phyloP scores from a whole-genome alignment of 2,329 filamentous ascomycete genomes.

The Cytospora paraplurivora region DNA sequence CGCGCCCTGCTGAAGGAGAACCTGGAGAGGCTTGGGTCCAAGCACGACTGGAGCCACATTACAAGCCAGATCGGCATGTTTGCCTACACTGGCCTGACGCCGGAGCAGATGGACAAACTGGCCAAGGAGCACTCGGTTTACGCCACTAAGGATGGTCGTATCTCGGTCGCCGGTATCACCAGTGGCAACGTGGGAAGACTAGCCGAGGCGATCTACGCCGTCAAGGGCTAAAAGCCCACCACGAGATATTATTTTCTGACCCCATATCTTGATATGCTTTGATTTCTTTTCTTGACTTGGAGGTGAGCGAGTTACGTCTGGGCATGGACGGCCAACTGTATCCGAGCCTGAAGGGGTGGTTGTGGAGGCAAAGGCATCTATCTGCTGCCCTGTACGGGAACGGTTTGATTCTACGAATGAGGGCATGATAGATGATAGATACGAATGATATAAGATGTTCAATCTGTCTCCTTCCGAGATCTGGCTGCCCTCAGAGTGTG shows the following conservation, averaged over 20 bases:
- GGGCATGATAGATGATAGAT: not conserved
- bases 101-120: conserved; percentile 88
- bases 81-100: conserved; percentile 89
- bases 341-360: too few species aligned
- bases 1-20: conserved; percentile 91
- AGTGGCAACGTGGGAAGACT: conserved; percentile 76
- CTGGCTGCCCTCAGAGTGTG: too few species aligned
- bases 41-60: conserved; percentile 99
- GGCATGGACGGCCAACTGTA: not conserved
- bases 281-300: not conserved
- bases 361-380: not conserved
- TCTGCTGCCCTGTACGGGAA: not conserved
- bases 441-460: not conserved
- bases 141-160: conserved; percentile 88
- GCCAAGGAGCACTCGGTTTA: conserved; percentile 98
- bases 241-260: not conserved
- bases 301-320: not conserved
- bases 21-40: conserved; percentile 90
- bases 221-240: conserved; percentile 61
- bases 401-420: not conserved
- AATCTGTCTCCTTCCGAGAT: too few species aligned
- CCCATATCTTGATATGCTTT: too few species aligned
- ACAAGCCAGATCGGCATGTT: conserved; percentile 99
- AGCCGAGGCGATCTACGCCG: conserved; percentile 81
- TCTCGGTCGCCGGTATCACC: conserved; percentile 84